These are phyloP conservation scores for Flagelloscypha sp. DNA, from an alignment of 768 basidiomycete genomes.

Conservation along the genomic window DNA sequence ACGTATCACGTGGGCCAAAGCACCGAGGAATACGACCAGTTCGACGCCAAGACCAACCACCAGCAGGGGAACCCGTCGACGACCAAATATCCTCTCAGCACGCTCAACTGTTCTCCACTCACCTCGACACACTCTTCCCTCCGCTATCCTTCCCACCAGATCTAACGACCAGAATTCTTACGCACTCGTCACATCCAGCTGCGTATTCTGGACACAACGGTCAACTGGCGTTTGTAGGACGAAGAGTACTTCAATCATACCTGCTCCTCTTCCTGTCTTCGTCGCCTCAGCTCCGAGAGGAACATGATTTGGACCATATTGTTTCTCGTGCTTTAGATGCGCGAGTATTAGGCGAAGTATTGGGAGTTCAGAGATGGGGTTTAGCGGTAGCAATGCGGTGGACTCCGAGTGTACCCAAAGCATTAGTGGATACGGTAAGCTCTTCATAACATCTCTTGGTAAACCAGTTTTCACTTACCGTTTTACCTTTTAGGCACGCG, in stretches of 20 bases:
- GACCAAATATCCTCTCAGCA: too few relatives aligned
- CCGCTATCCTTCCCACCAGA: constrained; percentile 64
- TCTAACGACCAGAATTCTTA: constrained; percentile 64
- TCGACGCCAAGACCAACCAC: too few relatives aligned
- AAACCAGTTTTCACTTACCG: too few relatives aligned
- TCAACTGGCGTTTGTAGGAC: constrained; percentile 65
- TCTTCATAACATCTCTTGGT: too few relatives aligned
- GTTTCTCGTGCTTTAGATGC: constrained; percentile 54
- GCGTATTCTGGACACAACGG: constrained; percentile 67
- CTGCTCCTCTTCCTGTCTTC: constrained; percentile 65
- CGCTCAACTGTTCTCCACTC: too few relatives aligned
- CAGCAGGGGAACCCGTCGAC: too few relatives aligned
- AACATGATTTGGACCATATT: constrained; percentile 53
- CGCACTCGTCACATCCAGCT: constrained; percentile 67
- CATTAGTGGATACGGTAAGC: too few relatives aligned
- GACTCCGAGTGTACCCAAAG: constrained; percentile 56
- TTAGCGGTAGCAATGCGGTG: constrained; percentile 68
- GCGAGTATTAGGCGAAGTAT: constrained; percentile 61
- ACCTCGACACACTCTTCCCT: constrained; percentile 56
- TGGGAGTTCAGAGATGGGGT: constrained; percentile 71
- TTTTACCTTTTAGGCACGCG: too few relatives aligned
- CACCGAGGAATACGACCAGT: too few relatives aligned
- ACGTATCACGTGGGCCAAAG: too few relatives aligned
- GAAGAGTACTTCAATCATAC: constrained; percentile 71
- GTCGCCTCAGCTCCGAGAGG: constrained; percentile 33